phyloP scores from a whole-genome alignment of 1,284 basidiomycete species.

The Singerocomus rubriflavus region DNA sequence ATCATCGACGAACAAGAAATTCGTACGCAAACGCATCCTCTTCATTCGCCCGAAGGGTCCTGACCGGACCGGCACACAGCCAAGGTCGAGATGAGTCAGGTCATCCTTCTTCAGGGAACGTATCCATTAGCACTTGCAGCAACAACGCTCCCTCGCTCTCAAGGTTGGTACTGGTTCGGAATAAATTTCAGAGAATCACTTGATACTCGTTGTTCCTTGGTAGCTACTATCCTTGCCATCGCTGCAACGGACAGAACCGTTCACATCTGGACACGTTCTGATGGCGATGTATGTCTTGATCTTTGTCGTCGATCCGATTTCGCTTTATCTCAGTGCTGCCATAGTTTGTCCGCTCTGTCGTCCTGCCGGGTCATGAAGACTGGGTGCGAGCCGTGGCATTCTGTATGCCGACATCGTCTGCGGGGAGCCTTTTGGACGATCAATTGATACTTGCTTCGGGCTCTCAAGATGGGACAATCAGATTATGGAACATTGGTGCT shows the following conservation, averaged over 20 bases:
- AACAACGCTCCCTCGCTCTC: constrained; percentile 60
- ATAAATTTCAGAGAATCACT: background rate
- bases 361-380: constrained; percentile 88
- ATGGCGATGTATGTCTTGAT: constrained; percentile 33
- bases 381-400: constrained; percentile 86
- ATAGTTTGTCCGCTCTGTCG: constrained; percentile 58
- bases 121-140: constrained; percentile 75
- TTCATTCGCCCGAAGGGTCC: background rate
- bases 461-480: constrained; percentile 88
- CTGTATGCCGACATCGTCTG: constrained; percentile 30
- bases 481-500: constrained; percentile 79
- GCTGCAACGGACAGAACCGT: constrained; percentile 75
- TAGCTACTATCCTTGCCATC: constrained; percentile 74
- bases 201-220: background rate
- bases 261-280: constrained; percentile 70
- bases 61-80: constrained; percentile 32
- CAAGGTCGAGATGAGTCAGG: constrained; percentile 51
- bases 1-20: constrained; percentile 31
- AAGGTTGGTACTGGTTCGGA: constrained; percentile 55
- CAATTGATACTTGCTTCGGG: constrained; percentile 77
- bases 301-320: background rate
- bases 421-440: constrained; percentile 26
- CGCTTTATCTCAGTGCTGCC: background rate
- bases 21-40: constrained; percentile 29
- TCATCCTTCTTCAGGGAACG: constrained; percentile 62